Evolutionary conservation across 352 stramenopile genomes (phyloP), one percentile per base, ranked within the genome.

Genomic region (Thalassiosira allenii): DNA sequence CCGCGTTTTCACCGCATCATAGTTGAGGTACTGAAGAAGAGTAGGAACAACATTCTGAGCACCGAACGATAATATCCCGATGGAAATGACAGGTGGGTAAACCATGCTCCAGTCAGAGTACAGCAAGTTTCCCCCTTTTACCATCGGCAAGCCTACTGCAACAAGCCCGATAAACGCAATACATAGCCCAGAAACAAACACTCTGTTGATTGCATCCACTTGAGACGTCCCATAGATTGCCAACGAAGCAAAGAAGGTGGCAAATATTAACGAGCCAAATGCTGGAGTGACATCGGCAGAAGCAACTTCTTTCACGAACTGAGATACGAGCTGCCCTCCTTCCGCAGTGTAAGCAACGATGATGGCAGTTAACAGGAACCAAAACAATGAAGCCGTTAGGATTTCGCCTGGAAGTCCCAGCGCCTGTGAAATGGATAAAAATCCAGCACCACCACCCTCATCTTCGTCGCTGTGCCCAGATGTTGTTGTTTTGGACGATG

Each of bases 31-130:
- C 49, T 75, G 68, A 11, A 84, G 73, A 25, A 94, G 44, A 62
- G 89, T 86, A n/a, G 89, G 89, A 1, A 94, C 79, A 23, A 93
- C 84, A 69, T 94, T 94, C 76, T 94, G 89, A 34, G 83, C 91
- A 12, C 91, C 89, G 67, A 93, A 81, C 1, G 89, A 87, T 14
- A 94, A 62, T 66, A 91, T 87, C 41, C 87, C 83, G 22, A 94
- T 84, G 9, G 89, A 91, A 23, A 92, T 84, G 14, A 85, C 83
- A 1, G 58, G 37, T n/a, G 81, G 84, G 41, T 89, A 86, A 29
- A 85, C 62, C 23, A 22, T 25, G 44, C 58, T 79, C 78, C 91
- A 90, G 40, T 88, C 66, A 12, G 74, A 65, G 29, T 70, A 14
- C 20, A 84, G 2, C 11, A 92, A 52, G 23, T 82, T 81, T 6